phyloP scores from a whole-genome alignment of 345 rosid species.

The Salix koriyanagi region DNA sequence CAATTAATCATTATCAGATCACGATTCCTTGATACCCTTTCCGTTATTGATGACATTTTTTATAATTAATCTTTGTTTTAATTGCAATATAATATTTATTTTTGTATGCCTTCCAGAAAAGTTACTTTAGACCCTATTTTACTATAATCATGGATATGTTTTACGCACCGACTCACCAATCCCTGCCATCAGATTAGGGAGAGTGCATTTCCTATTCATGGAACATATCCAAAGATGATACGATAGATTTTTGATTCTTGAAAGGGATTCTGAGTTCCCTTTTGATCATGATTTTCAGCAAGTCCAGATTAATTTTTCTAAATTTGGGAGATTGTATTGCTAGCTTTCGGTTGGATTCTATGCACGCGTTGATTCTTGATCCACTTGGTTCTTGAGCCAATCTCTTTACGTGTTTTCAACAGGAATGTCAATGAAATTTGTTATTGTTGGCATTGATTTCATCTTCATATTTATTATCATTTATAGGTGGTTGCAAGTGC shows the following conservation, averaged over 20 bases:
- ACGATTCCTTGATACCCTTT: conserved; percentile 21
- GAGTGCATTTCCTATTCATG: neutral
- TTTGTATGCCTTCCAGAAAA: neutral
- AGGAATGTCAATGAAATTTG: conserved; percentile 2
- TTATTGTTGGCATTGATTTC: too few species aligned
- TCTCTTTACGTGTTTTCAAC: neutral
- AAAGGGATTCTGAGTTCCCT: conserved; percentile 4
- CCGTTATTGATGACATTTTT: conserved; percentile 25
- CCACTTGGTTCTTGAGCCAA: neutral
- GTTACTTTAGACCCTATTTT: conserved; percentile 3
- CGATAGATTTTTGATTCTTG: conserved; percentile 2
- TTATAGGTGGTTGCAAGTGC: neutral
- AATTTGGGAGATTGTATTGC: neutral
- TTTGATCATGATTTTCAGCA: neutral
- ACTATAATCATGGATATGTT: conserved; percentile 18
- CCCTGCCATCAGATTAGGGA: neutral
- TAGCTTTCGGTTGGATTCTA: conserved; percentile 24
- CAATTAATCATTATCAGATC: conserved; percentile 9
- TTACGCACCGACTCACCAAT: conserved; percentile 41
- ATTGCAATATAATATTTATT: neutral
- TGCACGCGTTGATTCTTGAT: conserved; percentile 3
- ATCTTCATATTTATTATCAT: neutral
- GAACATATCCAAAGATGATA: conserved; percentile 34
- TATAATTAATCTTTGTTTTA: neutral
- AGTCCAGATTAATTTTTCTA: neutral